Percentiles rank a stretch among this genome's conserved stretches.
These are phyloP conservation scores for Limnanthes douglasii DNA, from an alignment of 345 rosid species.

Conservation along the genomic window DNA sequence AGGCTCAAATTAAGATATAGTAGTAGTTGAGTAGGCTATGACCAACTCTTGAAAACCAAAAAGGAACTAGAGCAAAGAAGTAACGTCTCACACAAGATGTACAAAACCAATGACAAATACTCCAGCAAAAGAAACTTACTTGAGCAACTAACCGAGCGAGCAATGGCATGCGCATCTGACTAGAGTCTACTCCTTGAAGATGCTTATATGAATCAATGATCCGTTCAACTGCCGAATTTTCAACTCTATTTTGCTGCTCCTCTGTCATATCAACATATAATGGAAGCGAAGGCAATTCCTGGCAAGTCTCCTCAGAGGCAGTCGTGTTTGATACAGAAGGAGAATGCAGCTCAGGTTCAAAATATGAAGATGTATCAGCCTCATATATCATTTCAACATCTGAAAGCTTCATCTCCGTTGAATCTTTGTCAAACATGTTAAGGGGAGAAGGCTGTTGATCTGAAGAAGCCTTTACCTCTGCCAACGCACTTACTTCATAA, in stretches of 20 bases:
- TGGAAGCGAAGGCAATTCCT: slow-evolving; percentile 57
- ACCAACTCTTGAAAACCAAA: too few species aligned
- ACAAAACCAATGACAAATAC: background rate
- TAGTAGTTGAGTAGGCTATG: too few species aligned
- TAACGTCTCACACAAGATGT: too few species aligned
- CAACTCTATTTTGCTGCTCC: slow-evolving; percentile 34
- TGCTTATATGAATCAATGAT: slow-evolving; percentile 59
- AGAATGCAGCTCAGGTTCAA: slow-evolving; percentile 37
- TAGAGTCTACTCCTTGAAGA: slow-evolving; percentile 33
- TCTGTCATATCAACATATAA: slow-evolving; percentile 52
- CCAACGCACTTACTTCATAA: slow-evolving; percentile 24
- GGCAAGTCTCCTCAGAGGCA: slow-evolving; percentile 47
- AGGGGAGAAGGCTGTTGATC: slow-evolving; percentile 30
- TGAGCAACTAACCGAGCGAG: slow-evolving; percentile 78
- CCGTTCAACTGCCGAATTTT: slow-evolving; percentile 50
- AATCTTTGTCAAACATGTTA: slow-evolving; percentile 29
- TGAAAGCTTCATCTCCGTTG: slow-evolving; percentile 18
- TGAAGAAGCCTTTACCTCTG: slow-evolving; percentile 30
- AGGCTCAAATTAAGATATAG: too few species aligned
- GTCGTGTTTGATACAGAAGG: slow-evolving; percentile 22
- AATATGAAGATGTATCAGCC: slow-evolving; percentile 18
- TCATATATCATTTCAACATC: slow-evolving; percentile 32
- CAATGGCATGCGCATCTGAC: slow-evolving; percentile 40
- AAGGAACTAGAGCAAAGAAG: too few species aligned
- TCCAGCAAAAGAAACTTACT: slow-evolving; percentile 24